Conservation (phyloP, 805 yeast genomes). For the Metschnikowia anglica region DNA sequence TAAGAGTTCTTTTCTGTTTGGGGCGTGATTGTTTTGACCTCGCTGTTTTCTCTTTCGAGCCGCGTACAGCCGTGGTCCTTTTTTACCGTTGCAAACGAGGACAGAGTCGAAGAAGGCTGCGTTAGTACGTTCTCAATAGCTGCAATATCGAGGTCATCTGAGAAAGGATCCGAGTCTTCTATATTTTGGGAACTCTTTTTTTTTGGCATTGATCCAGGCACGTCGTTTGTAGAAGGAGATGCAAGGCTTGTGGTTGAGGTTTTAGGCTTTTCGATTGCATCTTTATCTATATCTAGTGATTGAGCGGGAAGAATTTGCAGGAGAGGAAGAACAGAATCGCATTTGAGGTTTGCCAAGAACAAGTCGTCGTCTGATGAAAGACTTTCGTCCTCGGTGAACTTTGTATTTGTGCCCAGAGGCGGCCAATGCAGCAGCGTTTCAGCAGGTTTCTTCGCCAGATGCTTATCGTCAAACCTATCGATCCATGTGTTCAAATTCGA, state of each 20-base stretch:
- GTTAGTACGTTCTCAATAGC: constrained; percentile 18
- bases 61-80: constrained; percentile 46
- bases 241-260: not conserved
- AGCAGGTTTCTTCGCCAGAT: not conserved
- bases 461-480: constrained; percentile 26
- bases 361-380: constrained; percentile 30
- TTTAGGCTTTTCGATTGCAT: not conserved
- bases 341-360: constrained; percentile 16
- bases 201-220: not conserved
- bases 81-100: constrained; percentile 3
- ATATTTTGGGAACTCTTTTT: not conserved
- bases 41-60: constrained; percentile 47
- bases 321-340: constrained; percentile 11
- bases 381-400: constrained; percentile 6
- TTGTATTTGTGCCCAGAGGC: not conserved
- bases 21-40: constrained; percentile 33
- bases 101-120: constrained; percentile 15
- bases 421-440: not conserved
- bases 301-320: not conserved
- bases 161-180: constrained; percentile 21
- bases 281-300: not conserved
- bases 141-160: constrained; percentile 21
- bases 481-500: constrained; percentile 29
- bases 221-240: not conserved
- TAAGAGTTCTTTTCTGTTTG: not conserved